A percentile compares a stretch with the other conserved stretches of the same genome.
These are phyloP conservation scores for Trypanosoma avium DNA, from an alignment of 208 protist species.

Conservation along the genomic window DNA sequence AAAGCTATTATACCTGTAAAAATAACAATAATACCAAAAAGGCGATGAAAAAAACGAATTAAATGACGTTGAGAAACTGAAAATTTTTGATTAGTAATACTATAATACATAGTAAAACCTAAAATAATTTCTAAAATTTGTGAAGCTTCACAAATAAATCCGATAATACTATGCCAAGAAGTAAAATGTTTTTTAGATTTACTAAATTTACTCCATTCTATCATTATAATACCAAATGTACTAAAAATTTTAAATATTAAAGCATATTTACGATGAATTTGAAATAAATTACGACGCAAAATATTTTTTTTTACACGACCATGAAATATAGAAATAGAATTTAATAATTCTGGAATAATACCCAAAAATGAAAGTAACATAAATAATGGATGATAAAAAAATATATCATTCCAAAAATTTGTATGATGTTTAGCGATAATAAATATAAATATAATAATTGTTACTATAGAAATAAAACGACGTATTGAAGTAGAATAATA, in stretches of 20 bases:
- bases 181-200: constrained; percentile 38
- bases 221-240: constrained; percentile 38
- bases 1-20: constrained; percentile 16
- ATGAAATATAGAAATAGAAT: constrained; percentile 29
- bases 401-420: constrained; percentile 22
- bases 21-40: constrained; percentile 5
- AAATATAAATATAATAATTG: constrained; percentile 8
- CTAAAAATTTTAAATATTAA: constrained; percentile 41
- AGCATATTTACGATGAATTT: constrained; percentile 38
- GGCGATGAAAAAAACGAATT: constrained; percentile 15
- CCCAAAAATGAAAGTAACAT: constrained; percentile 48
- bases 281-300: constrained; percentile 24
- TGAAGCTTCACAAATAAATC: constrained; percentile 23
- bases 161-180: constrained; percentile 46
- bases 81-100: not conserved
- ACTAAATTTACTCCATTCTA: constrained; percentile 60
- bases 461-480: not conserved
- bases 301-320: not conserved
- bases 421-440: not conserved
- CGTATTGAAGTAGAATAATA: not conserved
- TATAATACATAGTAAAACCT: constrained; percentile 21
- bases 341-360: constrained; percentile 49
- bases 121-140: constrained; percentile 20
- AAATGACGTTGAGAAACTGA: not conserved
- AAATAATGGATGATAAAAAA: constrained; percentile 59